Evolutionary conservation across 345 rosid species (phyloP), one percentile per base, ranked within the genome.

Genomic region (Salix brachista): DNA sequence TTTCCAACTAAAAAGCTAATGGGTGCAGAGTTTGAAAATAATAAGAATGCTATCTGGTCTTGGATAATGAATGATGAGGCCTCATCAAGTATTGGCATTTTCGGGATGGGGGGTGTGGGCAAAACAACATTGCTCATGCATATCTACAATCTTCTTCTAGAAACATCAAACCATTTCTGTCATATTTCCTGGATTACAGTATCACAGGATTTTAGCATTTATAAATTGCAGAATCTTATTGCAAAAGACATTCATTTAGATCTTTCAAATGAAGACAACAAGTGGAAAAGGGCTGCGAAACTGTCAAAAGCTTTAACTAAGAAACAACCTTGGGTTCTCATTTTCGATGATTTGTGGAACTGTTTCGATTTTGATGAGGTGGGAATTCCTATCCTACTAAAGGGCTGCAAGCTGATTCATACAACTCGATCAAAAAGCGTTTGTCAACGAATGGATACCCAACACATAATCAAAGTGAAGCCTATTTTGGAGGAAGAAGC

Each of bases 261-360:
- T 26, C 64, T 73, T 25, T 23, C 71, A 0, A 5, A 28, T n/a
- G 54, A 37, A 18, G 67, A 61, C 19, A 79, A 78, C 17, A 56
- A 14, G 13, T 67, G 2, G 37, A 75, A 23, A 28, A 23, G 67
- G 11, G 74, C 80, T 2, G 80, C 73, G 21, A 44, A 6, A 32
- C 2, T 82, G 34, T 71, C 17, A 11, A 36, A 71, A 3, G 32
- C 39, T 6, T 13, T 71, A n/a, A 58, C 2, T 0, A 12, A 12
- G 28, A 50, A 36, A 9, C 37, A 16, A 14, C 28, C 28, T 8
- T 78, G 19, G 65, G 65, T 81, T 25, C 69, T 77, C 9, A 70
- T 77, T 48, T 21, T 70, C 4, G 80, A 81, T 50, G 81, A 64
- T 58, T 13, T 75, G 30, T 68, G 69, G 82, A 25, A 67, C 23